phyloP scores from a whole-genome alignment of 1,284 basidiomycete species.

The Xerocomus nothofagi region DNA sequence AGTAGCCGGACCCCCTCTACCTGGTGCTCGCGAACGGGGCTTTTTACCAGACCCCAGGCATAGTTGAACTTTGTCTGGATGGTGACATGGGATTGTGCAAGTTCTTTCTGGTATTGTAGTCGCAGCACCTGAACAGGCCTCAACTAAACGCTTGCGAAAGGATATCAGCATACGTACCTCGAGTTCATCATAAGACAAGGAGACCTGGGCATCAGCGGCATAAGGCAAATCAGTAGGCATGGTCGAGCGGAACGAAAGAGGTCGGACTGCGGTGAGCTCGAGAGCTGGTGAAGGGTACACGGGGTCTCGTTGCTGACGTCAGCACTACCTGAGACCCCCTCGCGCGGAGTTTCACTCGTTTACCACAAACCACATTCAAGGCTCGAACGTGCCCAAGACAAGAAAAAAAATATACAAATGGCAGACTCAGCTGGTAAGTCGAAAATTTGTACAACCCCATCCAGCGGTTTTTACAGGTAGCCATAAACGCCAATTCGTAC shows the following conservation, averaged over 20 bases:
- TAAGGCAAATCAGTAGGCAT: constrained; percentile 91
- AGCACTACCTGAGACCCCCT: constrained; percentile 11
- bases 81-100: constrained; percentile 81
- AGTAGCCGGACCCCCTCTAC: constrained; percentile 89
- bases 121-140: constrained; percentile 64
- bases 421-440: constrained; percentile 38
- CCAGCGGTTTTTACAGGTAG: constrained; percentile 31
- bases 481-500: constrained; percentile 32
- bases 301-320: constrained; percentile 32
- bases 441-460: constrained; percentile 10
- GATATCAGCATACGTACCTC: constrained; percentile 51
- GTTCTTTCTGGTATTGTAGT: constrained; percentile 87
- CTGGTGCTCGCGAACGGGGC: constrained; percentile 78
- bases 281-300: constrained; percentile 7
- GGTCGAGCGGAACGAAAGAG: constrained; percentile 8
- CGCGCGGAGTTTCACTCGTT: constrained; percentile 26
- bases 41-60: constrained; percentile 95
- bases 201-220: constrained; percentile 91
- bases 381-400: constrained; percentile 6
- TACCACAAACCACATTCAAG: constrained; percentile 27
- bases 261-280: constrained; percentile 14
- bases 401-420: constrained; percentile 44
- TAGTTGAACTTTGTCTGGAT: constrained; percentile 99
- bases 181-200: constrained; percentile 86
- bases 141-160: not conserved